Evolutionary conservation across 345 rosid species (phyloP), one percentile per base, ranked within the genome.

Genomic region (Camelina sativa): DNA sequence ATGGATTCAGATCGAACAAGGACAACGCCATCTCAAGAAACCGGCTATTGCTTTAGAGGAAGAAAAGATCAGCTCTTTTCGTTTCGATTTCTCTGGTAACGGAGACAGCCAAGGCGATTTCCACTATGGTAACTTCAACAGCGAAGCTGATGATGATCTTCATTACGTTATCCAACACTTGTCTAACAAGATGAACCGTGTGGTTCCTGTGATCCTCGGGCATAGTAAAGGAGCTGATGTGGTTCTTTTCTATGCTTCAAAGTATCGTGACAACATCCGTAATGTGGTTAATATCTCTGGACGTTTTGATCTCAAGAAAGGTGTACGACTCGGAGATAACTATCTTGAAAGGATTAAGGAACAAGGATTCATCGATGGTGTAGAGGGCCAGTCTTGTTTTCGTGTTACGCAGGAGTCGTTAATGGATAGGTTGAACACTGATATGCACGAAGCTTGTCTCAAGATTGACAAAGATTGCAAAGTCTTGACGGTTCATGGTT

Each of bases 191-290:
- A 54, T 23, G 35, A 54, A 54, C 16, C 59, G 9, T 53, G 9
- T 53, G 8, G 58, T 54, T 54, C 17, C 59, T 25, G n/a, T 54
- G 0, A 25, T 25, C 7, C 59, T 54, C 1, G 35, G 59, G 0
- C 59, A 25, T 25, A 54, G 59, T 54, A 54, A 28, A 25, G 59
- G 59, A 23, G 35, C 17, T 54, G 59, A 54, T 54, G 59, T 23
- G 5, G 59, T 54, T 0, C 35, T 23, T 23, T 35, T 54, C 17
- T 54, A 54, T 54, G 59, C 59, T 0, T 54, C 59, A 0, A 25
- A 54, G 59, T 25, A 12, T 54, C 1, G 1, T 0, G 37, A 54
- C 13, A 6, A 28, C 7, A 54, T 25, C 19, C 37, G 19, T 17
- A 54, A 13, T 13, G 37, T 54, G 3, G 30, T 54, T 16, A 54